Evolutionary conservation across 2,329 filamentous ascomycete species (phyloP).

Genomic region (Chaetomium globosum): DNA sequence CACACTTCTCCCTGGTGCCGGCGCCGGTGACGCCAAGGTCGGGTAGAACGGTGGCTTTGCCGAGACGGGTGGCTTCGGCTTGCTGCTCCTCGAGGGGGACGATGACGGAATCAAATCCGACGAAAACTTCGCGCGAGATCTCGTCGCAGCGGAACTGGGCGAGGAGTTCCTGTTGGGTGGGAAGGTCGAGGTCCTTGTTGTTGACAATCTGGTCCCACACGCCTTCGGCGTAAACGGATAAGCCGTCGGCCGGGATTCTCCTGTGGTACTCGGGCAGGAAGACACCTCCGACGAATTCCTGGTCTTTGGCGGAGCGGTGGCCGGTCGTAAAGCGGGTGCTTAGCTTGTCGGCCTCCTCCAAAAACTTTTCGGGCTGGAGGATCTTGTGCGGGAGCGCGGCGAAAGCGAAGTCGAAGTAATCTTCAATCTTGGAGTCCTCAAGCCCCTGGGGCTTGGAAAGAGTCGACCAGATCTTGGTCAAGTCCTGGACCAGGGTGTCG

Average conservation of each 20-base stretch:
- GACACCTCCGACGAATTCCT: constrained; percentile 75
- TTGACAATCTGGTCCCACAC: constrained; percentile 98
- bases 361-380: constrained; percentile 88
- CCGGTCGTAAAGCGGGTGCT: constrained; percentile 81
- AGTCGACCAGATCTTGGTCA: constrained; percentile 88
- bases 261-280: constrained; percentile 95
- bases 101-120: constrained; percentile 81
- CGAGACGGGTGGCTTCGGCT: constrained; percentile 70
- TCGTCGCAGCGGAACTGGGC: constrained; percentile 98
- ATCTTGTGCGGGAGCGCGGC: constrained; percentile 96
- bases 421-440: constrained; percentile 85
- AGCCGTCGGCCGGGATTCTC: constrained; percentile 94
- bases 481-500: constrained; percentile 85
- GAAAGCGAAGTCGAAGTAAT: constrained; percentile 99
- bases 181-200: constrained; percentile 96
- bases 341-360: constrained; percentile 75
- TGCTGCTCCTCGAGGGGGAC: constrained; percentile 84
- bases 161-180: constrained; percentile 93
- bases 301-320: constrained; percentile 72
- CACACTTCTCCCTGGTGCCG: constrained; percentile 68
- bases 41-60: constrained; percentile 70
- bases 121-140: constrained; percentile 84
- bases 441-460: constrained; percentile 89
- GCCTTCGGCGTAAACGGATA: constrained; percentile 87
- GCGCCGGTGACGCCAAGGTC: constrained; percentile 76